These are phyloP conservation scores for Pythium dissotocum DNA, from an alignment of 352 stramenopile genomes.

Conservation along the genomic window DNA sequence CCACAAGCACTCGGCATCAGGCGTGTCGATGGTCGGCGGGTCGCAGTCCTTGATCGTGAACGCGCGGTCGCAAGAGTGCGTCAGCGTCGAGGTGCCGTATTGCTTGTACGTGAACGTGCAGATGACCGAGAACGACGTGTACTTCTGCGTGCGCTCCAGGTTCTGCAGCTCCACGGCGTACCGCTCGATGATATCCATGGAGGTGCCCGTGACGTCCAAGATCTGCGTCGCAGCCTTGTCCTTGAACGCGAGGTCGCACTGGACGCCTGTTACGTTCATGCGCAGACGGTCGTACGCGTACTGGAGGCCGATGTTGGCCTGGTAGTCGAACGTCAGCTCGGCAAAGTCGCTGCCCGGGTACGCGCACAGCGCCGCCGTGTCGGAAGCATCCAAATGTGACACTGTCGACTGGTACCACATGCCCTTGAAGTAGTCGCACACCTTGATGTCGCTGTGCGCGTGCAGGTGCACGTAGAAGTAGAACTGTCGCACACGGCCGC, in stretches of 20 bases:
- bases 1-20: constrained; percentile 39
- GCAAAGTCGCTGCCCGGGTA: constrained; percentile 44
- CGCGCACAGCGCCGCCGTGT: constrained; percentile 27
- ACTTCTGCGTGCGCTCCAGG: constrained; percentile 32
- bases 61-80: constrained; percentile 33
- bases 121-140: constrained; percentile 43
- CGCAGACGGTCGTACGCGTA: constrained; percentile 10
- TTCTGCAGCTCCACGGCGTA: constrained; percentile 60
- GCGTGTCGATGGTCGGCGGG: constrained; percentile 41
- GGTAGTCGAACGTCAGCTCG: constrained; percentile 51
- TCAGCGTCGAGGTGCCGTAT: constrained; percentile 18
- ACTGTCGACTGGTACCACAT: constrained; percentile 49
- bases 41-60: constrained; percentile 70
- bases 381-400: background rate
- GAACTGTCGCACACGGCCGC: constrained; percentile 32
- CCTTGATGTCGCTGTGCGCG: constrained; percentile 28
- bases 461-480: constrained; percentile 41
- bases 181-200: constrained; percentile 48
- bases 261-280: constrained; percentile 27
- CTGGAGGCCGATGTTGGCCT: constrained; percentile 29
- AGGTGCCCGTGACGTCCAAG: constrained; percentile 32
- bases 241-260: constrained; percentile 39
- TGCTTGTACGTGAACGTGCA: constrained; percentile 61
- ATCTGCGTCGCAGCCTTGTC: constrained; percentile 32
- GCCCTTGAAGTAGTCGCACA: constrained; percentile 36